Percentiles rank a stretch among this genome's conserved stretches.
Evolutionary conservation across 805 yeast species (phyloP).

Genomic region (Komagataella pastoris): DNA sequence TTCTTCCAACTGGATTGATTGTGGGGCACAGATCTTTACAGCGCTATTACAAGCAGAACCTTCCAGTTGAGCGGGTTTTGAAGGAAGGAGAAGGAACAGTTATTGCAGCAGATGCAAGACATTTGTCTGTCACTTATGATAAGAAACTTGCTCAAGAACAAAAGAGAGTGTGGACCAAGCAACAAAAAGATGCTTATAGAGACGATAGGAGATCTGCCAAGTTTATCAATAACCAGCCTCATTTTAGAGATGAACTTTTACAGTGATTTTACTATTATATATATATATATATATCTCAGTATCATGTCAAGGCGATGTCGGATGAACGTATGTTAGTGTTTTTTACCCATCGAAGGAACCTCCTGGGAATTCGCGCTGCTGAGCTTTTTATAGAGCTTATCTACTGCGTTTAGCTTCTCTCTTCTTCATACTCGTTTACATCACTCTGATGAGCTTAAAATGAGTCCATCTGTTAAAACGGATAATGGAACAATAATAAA

Average conservation of each 20-base stretch:
- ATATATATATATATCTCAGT: background rate
- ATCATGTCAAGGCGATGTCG: background rate
- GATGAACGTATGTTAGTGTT: background rate
- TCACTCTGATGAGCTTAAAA: background rate
- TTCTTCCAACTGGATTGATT: slow-evolving; percentile 64
- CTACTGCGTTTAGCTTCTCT: background rate
- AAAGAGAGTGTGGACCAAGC: slow-evolving; percentile 51
- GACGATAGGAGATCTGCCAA: slow-evolving; percentile 45
- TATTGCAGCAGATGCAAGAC: slow-evolving; percentile 63
- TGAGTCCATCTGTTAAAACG: background rate
- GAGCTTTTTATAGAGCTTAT: background rate
- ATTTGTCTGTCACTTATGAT: slow-evolving; percentile 26
- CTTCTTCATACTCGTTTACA: background rate
- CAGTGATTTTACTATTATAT: slow-evolving; percentile 10
- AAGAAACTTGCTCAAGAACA: slow-evolving; percentile 24
- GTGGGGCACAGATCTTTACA: slow-evolving; percentile 74
- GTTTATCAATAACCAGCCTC: slow-evolving; percentile 71
- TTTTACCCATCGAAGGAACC: too few relatives aligned
- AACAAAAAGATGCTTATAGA: slow-evolving; percentile 35
- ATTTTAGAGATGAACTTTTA: slow-evolving; percentile 66
- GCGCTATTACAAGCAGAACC: slow-evolving; percentile 58
- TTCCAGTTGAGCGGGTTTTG: slow-evolving; percentile 32
- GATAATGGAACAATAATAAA: background rate
- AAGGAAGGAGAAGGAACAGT: slow-evolving; percentile 64
- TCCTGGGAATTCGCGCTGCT: background rate